Base-by-base conservation (phyloP, 768 basidiomycete species). In the Boletus subparvulus region DNA sequence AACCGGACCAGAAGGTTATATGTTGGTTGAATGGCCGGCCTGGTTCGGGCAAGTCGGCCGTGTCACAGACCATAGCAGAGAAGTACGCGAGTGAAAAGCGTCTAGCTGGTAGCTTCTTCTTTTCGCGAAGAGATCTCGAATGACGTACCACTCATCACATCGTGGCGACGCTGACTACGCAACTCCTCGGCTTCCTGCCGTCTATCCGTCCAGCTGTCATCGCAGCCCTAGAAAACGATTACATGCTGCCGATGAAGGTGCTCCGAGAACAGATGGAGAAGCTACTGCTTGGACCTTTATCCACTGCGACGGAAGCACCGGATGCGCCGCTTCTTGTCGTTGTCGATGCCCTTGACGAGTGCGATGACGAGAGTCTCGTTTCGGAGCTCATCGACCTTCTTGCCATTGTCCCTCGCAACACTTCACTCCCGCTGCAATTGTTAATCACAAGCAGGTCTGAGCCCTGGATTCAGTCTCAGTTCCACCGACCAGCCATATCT, bases 101-200 rank as follows among this genome's bases (percentile, higher is more conserved):
- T 7, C 65, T 75, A 11, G 70, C 69, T 32, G 73, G 70, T 0
- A 71, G 69, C 46, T 76, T 73, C 60, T 76, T 76, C 58, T 74
- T 75, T 61, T 74, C 69, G 0, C 58, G 68, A n/a, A 61, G 64
- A 14, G 67, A 69, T 36, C 43, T 58, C 10, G 65, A 61, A 26
- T 61, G 72, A 12, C 65, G 63, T 2, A 61, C 61, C 10, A 65
- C 62, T 3, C 60, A 53, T 30, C 58, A 60, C 12, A 58, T 76
- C 6, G 49, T 75, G 9, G 58, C 73, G 1, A 73, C 75, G 0
- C 50, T 76, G 30, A 69, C 68, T 1, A 69, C 63, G 4, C 75
- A 76, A 37, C 56, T 76, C 1, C 60, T 68, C 10, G 37, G 44
- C 12, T 54, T 52, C 7, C 24, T 70, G 1, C 68, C 70, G 1